Conservation (phyloP, 2,329 filamentous ascomycete species). For the Scedosporium apiospermum region DNA sequence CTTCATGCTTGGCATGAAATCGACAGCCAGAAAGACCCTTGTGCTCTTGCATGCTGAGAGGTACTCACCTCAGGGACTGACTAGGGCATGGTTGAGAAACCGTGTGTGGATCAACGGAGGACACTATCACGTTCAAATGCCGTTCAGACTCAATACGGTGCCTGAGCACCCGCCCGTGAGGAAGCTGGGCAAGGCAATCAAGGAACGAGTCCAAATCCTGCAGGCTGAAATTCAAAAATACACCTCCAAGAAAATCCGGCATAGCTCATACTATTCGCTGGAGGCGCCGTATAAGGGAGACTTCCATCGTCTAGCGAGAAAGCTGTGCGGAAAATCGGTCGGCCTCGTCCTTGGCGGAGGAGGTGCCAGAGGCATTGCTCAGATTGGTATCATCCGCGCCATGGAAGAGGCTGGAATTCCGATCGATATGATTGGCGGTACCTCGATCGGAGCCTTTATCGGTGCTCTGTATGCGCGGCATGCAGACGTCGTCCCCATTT, state of each 20-base stretch:
- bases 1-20: slow-evolving; percentile 94
- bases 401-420: slow-evolving; percentile 95
- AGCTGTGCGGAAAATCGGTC: slow-evolving; percentile 88
- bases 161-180: slow-evolving; percentile 67
- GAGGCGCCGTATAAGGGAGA: slow-evolving; percentile 94
- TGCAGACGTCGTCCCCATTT: slow-evolving; percentile 94
- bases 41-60: slow-evolving; percentile 84
- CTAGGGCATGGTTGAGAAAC: slow-evolving; percentile 81
- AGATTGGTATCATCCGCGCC: slow-evolving; percentile 88
- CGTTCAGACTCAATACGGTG: slow-evolving; percentile 62
- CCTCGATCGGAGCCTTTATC: slow-evolving; percentile 92
- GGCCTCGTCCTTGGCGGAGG: slow-evolving; percentile 90
- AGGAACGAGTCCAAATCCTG: slow-evolving; percentile 85
- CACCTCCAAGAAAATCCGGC: slow-evolving; percentile 83
- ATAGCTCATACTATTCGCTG: slow-evolving; percentile 79
- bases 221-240: slow-evolving; percentile 98
- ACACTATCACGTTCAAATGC: slow-evolving; percentile 96
- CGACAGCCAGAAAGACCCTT: slow-evolving; percentile 85
- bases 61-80: slow-evolving; percentile 76
- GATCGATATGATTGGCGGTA: slow-evolving; percentile 90
- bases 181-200: slow-evolving; percentile 75
- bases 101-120: slow-evolving; percentile 97
- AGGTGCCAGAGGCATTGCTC: slow-evolving; percentile 82
- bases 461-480: slow-evolving; percentile 92
- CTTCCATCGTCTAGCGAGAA: slow-evolving; percentile 83